These are phyloP conservation scores for Elongisporangium anandrum DNA, from an alignment of 352 stramenopile species.

Conservation along the genomic window DNA sequence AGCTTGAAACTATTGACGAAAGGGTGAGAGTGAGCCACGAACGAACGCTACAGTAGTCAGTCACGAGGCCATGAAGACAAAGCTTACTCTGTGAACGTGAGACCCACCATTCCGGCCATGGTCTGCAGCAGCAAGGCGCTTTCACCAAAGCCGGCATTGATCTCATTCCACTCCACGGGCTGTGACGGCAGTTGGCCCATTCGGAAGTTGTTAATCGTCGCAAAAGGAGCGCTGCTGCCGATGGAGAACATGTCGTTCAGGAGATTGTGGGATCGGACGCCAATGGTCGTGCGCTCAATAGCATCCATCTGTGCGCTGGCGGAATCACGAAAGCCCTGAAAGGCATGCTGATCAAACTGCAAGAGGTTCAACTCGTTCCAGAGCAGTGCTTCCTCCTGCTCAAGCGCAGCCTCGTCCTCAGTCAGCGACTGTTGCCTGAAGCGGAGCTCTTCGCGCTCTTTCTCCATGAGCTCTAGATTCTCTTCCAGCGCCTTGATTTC, in stretches of 20 bases:
- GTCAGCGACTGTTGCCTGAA: slow-evolving; percentile 45
- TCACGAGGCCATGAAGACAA: too few relatives aligned
- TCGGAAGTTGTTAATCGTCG: slow-evolving; percentile 82
- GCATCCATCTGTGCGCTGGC: slow-evolving; percentile 49
- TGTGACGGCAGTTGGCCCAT: slow-evolving; percentile 54
- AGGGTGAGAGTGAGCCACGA: not conserved
- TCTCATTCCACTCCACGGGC: slow-evolving; percentile 85
- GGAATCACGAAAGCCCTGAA: slow-evolving; percentile 50
- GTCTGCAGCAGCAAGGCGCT: slow-evolving; percentile 64
- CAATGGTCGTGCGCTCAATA: slow-evolving; percentile 39
- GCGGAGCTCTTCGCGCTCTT: slow-evolving; percentile 46
- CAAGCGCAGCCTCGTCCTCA: slow-evolving; percentile 38
- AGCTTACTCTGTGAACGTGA: slow-evolving; percentile 71
- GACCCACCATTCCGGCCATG: slow-evolving; percentile 43
- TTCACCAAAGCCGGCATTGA: slow-evolving; percentile 81
- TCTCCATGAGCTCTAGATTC: slow-evolving; percentile 67
- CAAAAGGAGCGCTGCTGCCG: slow-evolving; percentile 63
- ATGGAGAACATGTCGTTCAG: slow-evolving; percentile 79
- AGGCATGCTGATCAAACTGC: slow-evolving; percentile 40
- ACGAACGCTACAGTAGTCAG: not conserved
- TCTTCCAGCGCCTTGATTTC: slow-evolving; percentile 52
- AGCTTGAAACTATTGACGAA: slow-evolving; percentile 69
- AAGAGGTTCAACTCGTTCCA: slow-evolving; percentile 59
- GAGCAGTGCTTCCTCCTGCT: slow-evolving; percentile 44
- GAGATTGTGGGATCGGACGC: slow-evolving; percentile 53